A percentile compares a stretch with the other conserved stretches of the same genome.
Evolutionary conservation across 1,284 basidiomycete genomes (phyloP).

Genomic region (Cutaneotrichosporon sp.): DNA sequence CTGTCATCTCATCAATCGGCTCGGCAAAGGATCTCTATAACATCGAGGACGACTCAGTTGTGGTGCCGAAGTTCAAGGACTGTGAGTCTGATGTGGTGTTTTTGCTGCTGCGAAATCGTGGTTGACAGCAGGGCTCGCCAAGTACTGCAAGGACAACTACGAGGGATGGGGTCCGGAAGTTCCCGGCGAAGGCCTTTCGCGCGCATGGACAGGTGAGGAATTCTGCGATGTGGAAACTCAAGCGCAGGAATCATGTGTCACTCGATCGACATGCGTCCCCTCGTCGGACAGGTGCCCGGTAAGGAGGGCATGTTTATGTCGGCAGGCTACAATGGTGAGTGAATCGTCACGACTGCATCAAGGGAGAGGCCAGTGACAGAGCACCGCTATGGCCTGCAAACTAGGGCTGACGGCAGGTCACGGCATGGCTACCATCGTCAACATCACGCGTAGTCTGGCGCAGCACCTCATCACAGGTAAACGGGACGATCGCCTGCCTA

Average conservation of each 20-base stretch:
- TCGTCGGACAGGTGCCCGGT: constrained; percentile 25
- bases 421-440: constrained; percentile 26
- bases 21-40: constrained; percentile 7
- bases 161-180: constrained; percentile 23
- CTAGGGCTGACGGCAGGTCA: constrained; percentile 1
- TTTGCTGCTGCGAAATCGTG: no score
- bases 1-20: neutral
- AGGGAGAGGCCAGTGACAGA: no score
- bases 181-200: constrained; percentile 24
- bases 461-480: constrained; percentile 14
- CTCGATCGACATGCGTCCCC: constrained; percentile 26
- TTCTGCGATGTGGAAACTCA: no score
- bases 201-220: constrained; percentile 24
- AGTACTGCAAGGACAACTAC: constrained; percentile 20
- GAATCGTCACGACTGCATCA: no score
- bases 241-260: constrained; percentile 27
- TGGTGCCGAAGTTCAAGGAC: constrained; percentile 9
- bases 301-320: constrained; percentile 20
- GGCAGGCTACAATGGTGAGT: constrained; percentile 7
- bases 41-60: constrained; percentile 16
- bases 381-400: no score
- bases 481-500: constrained; percentile 17
- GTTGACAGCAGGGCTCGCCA: constrained; percentile 6
- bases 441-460: constrained; percentile 21
- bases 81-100: neutral